Evolutionary conservation across 2,329 filamentous ascomycete genomes (phyloP).

Genomic region (Curvularia eragrostidis): DNA sequence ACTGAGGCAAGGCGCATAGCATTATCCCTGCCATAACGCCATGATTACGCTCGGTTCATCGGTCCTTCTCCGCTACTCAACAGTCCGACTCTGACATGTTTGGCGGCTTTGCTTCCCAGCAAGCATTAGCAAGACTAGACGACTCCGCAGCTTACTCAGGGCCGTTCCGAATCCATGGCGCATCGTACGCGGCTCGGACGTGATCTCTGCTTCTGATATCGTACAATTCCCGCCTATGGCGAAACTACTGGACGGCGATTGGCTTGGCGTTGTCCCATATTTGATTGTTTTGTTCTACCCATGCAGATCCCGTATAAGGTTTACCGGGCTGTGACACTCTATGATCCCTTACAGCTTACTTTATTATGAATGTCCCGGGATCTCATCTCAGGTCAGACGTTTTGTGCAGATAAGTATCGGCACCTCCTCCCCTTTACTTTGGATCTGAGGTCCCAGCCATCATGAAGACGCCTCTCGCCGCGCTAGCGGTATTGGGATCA

Average conservation of each 20-base stretch:
- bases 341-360: background rate
- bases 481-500: conserved; percentile 20
- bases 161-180: background rate
- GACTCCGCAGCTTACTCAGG: background rate
- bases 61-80: background rate
- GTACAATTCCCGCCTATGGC: background rate
- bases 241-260: background rate
- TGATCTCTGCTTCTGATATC: background rate
- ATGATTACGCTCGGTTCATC: background rate
- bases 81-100: background rate
- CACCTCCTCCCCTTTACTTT: background rate
- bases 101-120: background rate
- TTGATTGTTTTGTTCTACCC: background rate
- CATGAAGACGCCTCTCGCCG: conserved; percentile 21
- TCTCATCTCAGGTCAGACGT: background rate
- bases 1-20: background rate
- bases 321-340: background rate
- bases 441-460: background rate
- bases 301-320: conserved; percentile 3
- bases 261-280: background rate
- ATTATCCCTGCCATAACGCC: background rate
- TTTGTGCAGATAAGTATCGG: background rate
- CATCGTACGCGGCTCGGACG: background rate
- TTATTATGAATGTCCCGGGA: background rate
- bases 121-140: background rate